These are phyloP conservation scores for Aspergillus carlsbadensis DNA, from an alignment of 495 filamentous ascomycete genomes.

Conservation along the genomic window DNA sequence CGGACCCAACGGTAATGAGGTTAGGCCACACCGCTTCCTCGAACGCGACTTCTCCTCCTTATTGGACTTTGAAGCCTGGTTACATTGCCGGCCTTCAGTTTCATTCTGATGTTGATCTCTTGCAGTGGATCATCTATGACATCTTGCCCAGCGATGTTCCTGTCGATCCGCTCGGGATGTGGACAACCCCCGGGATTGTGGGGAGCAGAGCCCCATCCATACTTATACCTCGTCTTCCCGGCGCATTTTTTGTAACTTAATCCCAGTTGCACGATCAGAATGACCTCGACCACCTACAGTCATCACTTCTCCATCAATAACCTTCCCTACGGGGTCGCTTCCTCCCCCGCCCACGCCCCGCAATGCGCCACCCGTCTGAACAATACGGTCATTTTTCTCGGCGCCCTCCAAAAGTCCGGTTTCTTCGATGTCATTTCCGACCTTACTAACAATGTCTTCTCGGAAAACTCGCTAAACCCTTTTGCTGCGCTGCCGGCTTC, in stretches of 20 bases:
- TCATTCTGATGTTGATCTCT: background rate
- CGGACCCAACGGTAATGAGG: too few species aligned
- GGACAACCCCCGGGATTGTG: conserved; percentile 10
- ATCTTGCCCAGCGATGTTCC: background rate
- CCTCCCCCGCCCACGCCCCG: conserved; percentile 50
- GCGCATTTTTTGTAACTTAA: background rate
- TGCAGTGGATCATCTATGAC: background rate
- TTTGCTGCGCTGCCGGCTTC: conserved; percentile 69
- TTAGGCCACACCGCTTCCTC: too few species aligned
- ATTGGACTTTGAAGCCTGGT: too few species aligned
- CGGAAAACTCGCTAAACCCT: conserved; percentile 63
- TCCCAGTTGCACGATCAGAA: conserved; percentile 3
- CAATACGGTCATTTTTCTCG: conserved; percentile 38
- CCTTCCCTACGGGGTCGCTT: conserved; percentile 82
- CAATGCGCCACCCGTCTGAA: conserved; percentile 32
- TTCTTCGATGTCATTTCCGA: conserved; percentile 17
- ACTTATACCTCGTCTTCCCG: background rate
- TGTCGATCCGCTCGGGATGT: conserved; percentile 13
- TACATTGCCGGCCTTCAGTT: background rate
- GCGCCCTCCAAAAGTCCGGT: conserved; percentile 50
- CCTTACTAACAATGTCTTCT: conserved; percentile 22
- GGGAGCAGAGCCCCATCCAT: background rate
- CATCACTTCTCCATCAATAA: conserved; percentile 60
- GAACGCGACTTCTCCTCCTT: too few species aligned
- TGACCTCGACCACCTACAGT: conserved; percentile 26